Conservation (phyloP, 2,329 filamentous ascomycete species). For the Akanthomyces lecanii region DNA sequence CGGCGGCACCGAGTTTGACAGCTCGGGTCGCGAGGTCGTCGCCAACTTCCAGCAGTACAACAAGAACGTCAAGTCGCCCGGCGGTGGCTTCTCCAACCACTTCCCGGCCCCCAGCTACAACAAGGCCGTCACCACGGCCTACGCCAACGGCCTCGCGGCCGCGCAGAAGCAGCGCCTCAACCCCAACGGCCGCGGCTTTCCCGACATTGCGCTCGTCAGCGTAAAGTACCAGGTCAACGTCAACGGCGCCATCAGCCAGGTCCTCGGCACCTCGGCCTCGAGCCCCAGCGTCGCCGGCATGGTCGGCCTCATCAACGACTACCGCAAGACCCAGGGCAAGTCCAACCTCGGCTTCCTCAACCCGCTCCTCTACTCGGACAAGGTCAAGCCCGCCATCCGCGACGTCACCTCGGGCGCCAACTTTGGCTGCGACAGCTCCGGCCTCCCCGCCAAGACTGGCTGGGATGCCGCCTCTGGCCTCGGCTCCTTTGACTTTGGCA, state of each 20-base stretch:
- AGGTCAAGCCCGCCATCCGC: constrained; percentile 19
- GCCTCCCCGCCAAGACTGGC: constrained; percentile 12
- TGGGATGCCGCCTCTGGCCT: constrained; percentile 17
- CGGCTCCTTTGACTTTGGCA: constrained; percentile 17
- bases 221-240: constrained; percentile 8
- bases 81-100: constrained; percentile 16
- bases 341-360: constrained; percentile 16
- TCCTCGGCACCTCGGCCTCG: constrained; percentile 14
- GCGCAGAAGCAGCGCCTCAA: not conserved
- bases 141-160: not conserved
- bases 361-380: constrained; percentile 16
- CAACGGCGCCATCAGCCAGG: not conserved
- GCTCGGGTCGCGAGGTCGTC: constrained; percentile 3
- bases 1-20: constrained; percentile 39
- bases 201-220: constrained; percentile 14
- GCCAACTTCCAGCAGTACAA: constrained; percentile 12
- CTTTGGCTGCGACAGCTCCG: constrained; percentile 13
- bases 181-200: constrained; percentile 11
- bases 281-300: constrained; percentile 10
- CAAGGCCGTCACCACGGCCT: constrained; percentile 5
- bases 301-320: constrained; percentile 16
- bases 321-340: constrained; percentile 13
- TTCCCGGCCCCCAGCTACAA: constrained; percentile 11
- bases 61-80: constrained; percentile 3
- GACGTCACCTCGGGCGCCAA: constrained; percentile 17